Percentiles rank a stretch among this genome's conserved stretches.
These are phyloP conservation scores for Suillus clintonianus DNA, from an alignment of 768 basidiomycete species.

Conservation along the genomic window DNA sequence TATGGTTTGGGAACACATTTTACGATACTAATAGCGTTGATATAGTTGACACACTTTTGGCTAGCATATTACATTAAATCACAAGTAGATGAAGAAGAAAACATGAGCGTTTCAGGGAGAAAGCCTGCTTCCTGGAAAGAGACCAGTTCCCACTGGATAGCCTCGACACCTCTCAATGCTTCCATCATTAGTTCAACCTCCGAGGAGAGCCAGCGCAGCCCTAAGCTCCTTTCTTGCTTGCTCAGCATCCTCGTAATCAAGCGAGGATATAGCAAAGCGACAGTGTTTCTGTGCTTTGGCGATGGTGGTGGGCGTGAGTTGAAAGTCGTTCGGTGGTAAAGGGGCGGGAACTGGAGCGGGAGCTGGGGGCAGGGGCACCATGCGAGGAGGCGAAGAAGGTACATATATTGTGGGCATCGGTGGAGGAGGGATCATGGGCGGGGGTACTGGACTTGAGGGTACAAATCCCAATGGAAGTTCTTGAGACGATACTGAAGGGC, in stretches of 20 bases:
- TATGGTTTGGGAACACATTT: not conserved
- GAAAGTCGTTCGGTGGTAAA: slow-evolving; percentile 26
- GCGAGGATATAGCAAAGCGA: slow-evolving; percentile 88
- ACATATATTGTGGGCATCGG: slow-evolving; percentile 11
- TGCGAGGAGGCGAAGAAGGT: slow-evolving; percentile 6
- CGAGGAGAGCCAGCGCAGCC: slow-evolving; percentile 69
- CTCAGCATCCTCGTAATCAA: slow-evolving; percentile 92
- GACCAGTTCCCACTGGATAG: not conserved
- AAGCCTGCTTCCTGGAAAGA: not conserved
- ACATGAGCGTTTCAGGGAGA: not conserved
- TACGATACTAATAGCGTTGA: not conserved
- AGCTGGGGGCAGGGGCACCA: slow-evolving; percentile 18
- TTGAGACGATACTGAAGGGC: slow-evolving; percentile 9
- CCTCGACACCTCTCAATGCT: not conserved
- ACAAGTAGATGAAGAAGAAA: not conserved
- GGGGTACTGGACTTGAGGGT: slow-evolving; percentile 19
- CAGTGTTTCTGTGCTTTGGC: slow-evolving; percentile 89
- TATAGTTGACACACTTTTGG: not conserved
- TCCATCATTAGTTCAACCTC: slow-evolving; percentile 39
- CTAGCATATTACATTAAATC: not conserved
- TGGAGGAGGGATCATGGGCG: slow-evolving; percentile 19
- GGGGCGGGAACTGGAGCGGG: slow-evolving; percentile 14
- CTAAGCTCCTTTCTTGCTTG: slow-evolving; percentile 84
- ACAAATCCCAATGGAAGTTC: slow-evolving; percentile 14
- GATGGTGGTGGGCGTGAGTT: slow-evolving; percentile 66